Evolutionary conservation across 1,139 yeast species (phyloP).

Genomic region (Meyerozyma elateridarum): DNA sequence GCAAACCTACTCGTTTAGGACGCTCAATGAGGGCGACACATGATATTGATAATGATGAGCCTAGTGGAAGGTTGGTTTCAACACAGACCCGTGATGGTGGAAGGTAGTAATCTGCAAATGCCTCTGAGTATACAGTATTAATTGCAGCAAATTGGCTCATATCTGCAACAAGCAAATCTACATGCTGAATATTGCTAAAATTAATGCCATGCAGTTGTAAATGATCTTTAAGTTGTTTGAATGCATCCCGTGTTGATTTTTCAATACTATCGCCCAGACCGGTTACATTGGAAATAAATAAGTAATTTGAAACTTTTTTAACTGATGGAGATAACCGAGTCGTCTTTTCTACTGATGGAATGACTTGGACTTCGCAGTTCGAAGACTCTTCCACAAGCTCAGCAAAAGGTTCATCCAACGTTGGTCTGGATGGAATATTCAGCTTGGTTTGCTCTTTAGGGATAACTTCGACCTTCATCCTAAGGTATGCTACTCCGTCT

Average conservation of each 20-base stretch:
- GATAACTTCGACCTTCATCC: constrained; percentile 36
- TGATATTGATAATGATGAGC: constrained; percentile 49
- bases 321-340: background rate
- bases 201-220: constrained; percentile 24
- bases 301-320: background rate
- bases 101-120: constrained; percentile 49
- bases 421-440: constrained; percentile 33
- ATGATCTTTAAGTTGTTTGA: constrained; percentile 32
- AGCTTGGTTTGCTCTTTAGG: constrained; percentile 30
- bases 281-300: constrained; percentile 51
- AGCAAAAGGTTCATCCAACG: constrained; percentile 48
- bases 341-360: too few species aligned
- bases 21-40: constrained; percentile 39
- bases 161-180: constrained; percentile 55
- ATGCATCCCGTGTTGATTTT: constrained; percentile 46
- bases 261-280: constrained; percentile 24
- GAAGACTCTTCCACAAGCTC: too few species aligned
- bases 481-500: constrained; percentile 66
- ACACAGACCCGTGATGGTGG: constrained; percentile 93
- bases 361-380: too few species aligned
- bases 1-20: constrained; percentile 53
- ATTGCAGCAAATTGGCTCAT: constrained; percentile 62
- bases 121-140: constrained; percentile 53
- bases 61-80: constrained; percentile 46
- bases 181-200: constrained; percentile 46